These are phyloP conservation scores for Saccharomyces hybrid DNA, from an alignment of 1,139 yeast genomes.

Conservation along the genomic window DNA sequence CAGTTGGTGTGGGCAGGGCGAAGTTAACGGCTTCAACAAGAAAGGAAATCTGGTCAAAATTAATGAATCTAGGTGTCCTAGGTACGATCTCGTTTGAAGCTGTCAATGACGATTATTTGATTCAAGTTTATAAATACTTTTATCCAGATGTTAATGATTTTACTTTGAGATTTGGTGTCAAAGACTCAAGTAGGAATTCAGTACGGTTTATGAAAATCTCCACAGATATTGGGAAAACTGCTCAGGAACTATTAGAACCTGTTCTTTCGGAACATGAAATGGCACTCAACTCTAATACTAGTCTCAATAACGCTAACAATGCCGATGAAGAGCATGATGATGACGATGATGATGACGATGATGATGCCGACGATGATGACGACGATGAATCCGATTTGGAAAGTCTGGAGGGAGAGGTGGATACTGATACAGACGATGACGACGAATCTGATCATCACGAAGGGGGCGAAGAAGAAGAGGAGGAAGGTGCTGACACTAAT, in stretches of 20 bases:
- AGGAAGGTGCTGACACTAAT: slow-evolving; percentile 9
- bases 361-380: slow-evolving; percentile 14
- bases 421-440: slow-evolving; percentile 10
- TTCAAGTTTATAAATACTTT: slow-evolving; percentile 30
- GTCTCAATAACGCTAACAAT: slow-evolving; percentile 5
- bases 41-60: slow-evolving; percentile 29
- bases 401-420: slow-evolving; percentile 10
- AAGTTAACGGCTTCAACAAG: slow-evolving; percentile 17
- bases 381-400: slow-evolving; percentile 6
- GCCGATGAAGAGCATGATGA: slow-evolving; percentile 9
- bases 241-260: slow-evolving; percentile 8
- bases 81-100: slow-evolving; percentile 30
- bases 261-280: slow-evolving; percentile 7
- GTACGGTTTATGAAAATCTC: not conserved
- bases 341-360: slow-evolving; percentile 6
- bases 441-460: slow-evolving; percentile 15
- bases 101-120: slow-evolving; percentile 26
- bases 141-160: slow-evolving; percentile 18
- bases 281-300: slow-evolving; percentile 6
- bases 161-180: slow-evolving; percentile 4
- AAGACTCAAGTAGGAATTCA: slow-evolving; percentile 3
- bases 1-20: not conserved
- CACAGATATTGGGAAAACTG: slow-evolving; percentile 1
- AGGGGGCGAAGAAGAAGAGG: slow-evolving; percentile 9
- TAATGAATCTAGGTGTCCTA: slow-evolving; percentile 28